Evolutionary conservation across 179 eudicot species (phyloP).

Genomic region (Camellia oleifera): DNA sequence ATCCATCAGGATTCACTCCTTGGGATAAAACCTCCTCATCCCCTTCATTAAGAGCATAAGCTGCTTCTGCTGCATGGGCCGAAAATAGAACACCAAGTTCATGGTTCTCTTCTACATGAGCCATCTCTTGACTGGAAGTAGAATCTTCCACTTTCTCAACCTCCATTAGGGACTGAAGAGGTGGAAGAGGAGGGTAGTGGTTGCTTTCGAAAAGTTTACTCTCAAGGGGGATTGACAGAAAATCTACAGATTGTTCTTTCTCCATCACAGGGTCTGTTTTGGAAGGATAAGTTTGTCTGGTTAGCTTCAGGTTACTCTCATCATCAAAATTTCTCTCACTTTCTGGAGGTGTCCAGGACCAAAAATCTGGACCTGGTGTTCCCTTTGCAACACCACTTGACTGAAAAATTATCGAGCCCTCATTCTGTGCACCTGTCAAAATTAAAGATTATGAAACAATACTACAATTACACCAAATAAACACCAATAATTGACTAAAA

Average conservation of each 20-base stretch:
- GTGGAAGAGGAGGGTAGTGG: slow-evolving; percentile 52
- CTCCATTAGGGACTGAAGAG: slow-evolving; percentile 72
- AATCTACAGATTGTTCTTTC: slow-evolving; percentile 44
- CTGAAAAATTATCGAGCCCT: slow-evolving; percentile 22
- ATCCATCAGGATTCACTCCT: slow-evolving; percentile 66
- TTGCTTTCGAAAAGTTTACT: slow-evolving; percentile 39
- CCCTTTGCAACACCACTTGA: slow-evolving; percentile 30
- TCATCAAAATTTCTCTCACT: slow-evolving; percentile 23
- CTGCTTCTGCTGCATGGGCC: slow-evolving; percentile 73
- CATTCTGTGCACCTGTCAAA: slow-evolving; percentile 34
- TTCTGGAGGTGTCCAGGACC: slow-evolving; percentile 78
- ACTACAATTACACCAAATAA: neutral
- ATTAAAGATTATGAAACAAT: slow-evolving; percentile 1
- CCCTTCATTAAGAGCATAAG: slow-evolving; percentile 47
- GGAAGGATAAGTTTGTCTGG: slow-evolving; percentile 30
- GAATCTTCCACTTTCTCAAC: slow-evolving; percentile 31
- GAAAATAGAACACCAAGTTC: slow-evolving; percentile 55
- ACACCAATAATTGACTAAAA: neutral
- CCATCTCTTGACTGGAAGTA: slow-evolving; percentile 27
- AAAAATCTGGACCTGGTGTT: slow-evolving; percentile 83
- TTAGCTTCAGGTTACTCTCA: slow-evolving; percentile 24
- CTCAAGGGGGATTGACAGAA: slow-evolving; percentile 63
- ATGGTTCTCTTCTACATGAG: slow-evolving; percentile 32
- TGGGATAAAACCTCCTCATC: slow-evolving; percentile 33
- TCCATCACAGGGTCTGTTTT: slow-evolving; percentile 44